Percentiles rank a stretch among this genome's conserved stretches.
These are phyloP conservation scores for Amanita pseudoporphyria DNA, from an alignment of 768 basidiomycete genomes.

Conservation along the genomic window DNA sequence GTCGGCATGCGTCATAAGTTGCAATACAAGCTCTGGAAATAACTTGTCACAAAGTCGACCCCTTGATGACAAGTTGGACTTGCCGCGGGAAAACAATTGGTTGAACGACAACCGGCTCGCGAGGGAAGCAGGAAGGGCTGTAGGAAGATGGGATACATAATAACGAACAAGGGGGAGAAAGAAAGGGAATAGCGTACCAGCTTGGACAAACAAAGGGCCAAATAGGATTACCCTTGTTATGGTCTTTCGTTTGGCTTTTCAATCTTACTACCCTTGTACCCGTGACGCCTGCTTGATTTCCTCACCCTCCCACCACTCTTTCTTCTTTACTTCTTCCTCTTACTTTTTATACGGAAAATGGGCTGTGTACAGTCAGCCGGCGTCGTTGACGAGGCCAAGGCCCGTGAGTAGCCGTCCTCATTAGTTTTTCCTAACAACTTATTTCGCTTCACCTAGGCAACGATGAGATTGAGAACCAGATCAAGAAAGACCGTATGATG, in stretches of 20 bases:
- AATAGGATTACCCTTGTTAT: constrained; percentile 9
- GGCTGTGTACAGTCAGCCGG: constrained; percentile 66
- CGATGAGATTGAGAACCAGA: constrained; percentile 89
- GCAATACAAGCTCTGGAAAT: background rate
- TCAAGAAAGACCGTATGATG: constrained; percentile 80
- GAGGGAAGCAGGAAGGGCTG: background rate
- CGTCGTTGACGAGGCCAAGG: constrained; percentile 74
- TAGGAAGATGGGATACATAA: constrained; percentile 1
- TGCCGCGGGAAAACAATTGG: background rate
- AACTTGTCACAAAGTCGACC: too few species aligned
- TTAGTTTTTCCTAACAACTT: background rate
- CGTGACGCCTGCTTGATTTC: constrained; percentile 6
- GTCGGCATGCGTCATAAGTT: background rate
- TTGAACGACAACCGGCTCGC: background rate
- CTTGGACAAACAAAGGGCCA: constrained; percentile 1
- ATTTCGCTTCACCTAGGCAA: constrained; percentile 44
- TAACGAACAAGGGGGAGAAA: background rate
- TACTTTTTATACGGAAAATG: constrained; percentile 29
- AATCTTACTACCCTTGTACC: background rate
- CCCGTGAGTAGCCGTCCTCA: constrained; percentile 42
- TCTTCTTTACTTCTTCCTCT: constrained; percentile 6
- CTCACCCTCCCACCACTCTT: constrained; percentile 7
- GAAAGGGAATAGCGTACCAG: background rate
- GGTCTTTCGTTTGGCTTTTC: constrained; percentile 2
- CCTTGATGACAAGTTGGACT: background rate